These are phyloP conservation scores for Coniochaeta ligniaria DNA, from an alignment of 2,329 filamentous ascomycete genomes.

Conservation along the genomic window DNA sequence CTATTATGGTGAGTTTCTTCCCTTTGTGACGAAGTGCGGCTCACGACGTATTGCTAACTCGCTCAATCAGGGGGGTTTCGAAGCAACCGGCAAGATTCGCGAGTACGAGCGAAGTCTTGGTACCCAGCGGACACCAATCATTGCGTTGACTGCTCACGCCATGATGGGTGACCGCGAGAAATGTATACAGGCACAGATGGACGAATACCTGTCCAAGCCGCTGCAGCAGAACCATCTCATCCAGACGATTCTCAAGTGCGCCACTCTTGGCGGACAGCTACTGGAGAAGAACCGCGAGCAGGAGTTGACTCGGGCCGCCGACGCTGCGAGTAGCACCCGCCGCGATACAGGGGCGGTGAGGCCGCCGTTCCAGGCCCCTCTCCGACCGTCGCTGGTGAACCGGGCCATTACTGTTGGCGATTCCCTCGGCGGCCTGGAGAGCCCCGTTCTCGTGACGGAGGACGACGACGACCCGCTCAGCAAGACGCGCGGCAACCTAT, in stretches of 20 bases:
- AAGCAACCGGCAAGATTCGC: conserved; percentile 92
- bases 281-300: conserved; percentile 68
- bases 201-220: conserved; percentile 96
- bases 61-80: conserved; percentile 70
- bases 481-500: conserved; percentile 41
- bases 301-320: conserved; percentile 44
- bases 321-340: conserved; percentile 36
- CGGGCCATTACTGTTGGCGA: conserved; percentile 66
- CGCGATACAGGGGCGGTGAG: conserved; percentile 19
- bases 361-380: conserved; percentile 20
- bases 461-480: conserved; percentile 47
- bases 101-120: conserved; percentile 84
- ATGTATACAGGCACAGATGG: conserved; percentile 98
- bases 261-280: conserved; percentile 78
- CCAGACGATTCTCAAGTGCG: conserved; percentile 95
- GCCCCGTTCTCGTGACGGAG: conserved; percentile 53
- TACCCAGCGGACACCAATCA: conserved; percentile 83
- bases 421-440: conserved; percentile 51
- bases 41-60: conserved; percentile 25
- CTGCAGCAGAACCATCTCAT: conserved; percentile 96
- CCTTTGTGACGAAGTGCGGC: conserved; percentile 7
- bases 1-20: conserved; percentile 70
- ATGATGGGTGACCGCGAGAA: conserved; percentile 98
- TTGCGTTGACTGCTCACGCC: conserved; percentile 92
- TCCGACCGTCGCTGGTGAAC: conserved; percentile 45